Evolutionary conservation across 495 filamentous ascomycete species (phyloP), one percentile per base, ranked within the genome.

Genomic region (Cudoniella acicularis): DNA sequence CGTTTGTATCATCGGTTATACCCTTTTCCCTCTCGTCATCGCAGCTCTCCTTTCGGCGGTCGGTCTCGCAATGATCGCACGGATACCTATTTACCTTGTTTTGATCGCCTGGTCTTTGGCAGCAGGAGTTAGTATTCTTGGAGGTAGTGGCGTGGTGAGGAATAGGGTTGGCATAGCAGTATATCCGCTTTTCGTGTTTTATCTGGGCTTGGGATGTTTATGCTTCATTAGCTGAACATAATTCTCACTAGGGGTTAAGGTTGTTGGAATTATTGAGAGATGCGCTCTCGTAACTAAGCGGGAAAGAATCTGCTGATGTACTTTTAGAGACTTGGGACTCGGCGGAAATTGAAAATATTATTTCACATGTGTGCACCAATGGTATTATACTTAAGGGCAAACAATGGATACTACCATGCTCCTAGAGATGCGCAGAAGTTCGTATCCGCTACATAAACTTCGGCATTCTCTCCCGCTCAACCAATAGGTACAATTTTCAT

Each of bases 1-100:
- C 48, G 82, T 98, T 61, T 96, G 90, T 72, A 96, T 98, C 65
- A 98, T 98, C 70, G 94, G 94, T 36, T 98, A 98, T 73, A 98
- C 94, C 1, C 85, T 98, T 54, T 98, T 98, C 77, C 94, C 94
- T n/a, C 81, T 98, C 40, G 95, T 97, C 66, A 88, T 98, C 65
- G 95, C 95, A 6, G 84, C 94, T 11, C 72, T 98, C 41, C 82
- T 98, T 57, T 96, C 91, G 55, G 93, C 91, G 0, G 59, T 98
- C 9, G 77, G 81, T 49, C 78, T 97, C 4, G 86, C 83, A 25
- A 86, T 82, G 27, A 86, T 97, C 63, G 82, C 84, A 1, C 79
- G 94, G 60, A 88, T 97, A 68, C 94, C 94, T 10, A 85, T 98
- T 30, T 97, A 98, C 71, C 73, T 93, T 13, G 79, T 95, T 16